Evolutionary conservation across 2,329 filamentous ascomycete genomes (phyloP), one percentile per base, ranked within the genome.

Genomic region (Aspergillus luchuensis): DNA sequence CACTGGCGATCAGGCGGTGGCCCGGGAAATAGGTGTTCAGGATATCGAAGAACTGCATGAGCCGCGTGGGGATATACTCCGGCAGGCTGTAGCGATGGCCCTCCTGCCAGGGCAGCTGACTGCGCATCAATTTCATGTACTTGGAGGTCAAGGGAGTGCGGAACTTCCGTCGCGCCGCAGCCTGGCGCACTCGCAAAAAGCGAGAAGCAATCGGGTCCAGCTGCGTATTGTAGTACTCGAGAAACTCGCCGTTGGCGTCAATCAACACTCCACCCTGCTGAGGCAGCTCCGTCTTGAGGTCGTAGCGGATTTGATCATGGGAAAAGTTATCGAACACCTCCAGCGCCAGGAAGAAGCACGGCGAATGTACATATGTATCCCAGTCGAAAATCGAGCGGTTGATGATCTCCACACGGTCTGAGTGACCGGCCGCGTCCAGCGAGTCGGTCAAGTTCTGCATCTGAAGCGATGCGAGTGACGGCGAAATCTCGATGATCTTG

Each of bases 301-400:
- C 90, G 80, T 98, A 99, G 65, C 96, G 93, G 63, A 99, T 87
- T 61, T 89, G 86, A 79, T 99, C 95, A 80, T 99, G 96, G 38
- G 92, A 89, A 74, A 99, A 98, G 79, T 99, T 99, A 81, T 99
- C 95, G 72, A 97, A 97, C 66, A 99, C 95, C 78, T 99, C 95
- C 78, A 99, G 90, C 48, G 94, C 95, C 45, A 99, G 86, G 82
- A 99, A 98, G 83, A 96, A 99, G 81, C 95, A 98, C 0, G 94
- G 95, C 2, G 89, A 91, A 8, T 92, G 89, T n/a, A 97, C 91
- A 67, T 90, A 91, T 50, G 86, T 86, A 66, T 89, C 82, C 94
- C 95, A 99, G 76, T 97, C 92, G 73, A 99, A 98, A 73, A 99
- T 91, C 71, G 91, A 96, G 68, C 88, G 87, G 79, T 98, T 97